phyloP scores from a whole-genome alignment of 140 eudicot species.

The Flaveria floridana region DNA sequence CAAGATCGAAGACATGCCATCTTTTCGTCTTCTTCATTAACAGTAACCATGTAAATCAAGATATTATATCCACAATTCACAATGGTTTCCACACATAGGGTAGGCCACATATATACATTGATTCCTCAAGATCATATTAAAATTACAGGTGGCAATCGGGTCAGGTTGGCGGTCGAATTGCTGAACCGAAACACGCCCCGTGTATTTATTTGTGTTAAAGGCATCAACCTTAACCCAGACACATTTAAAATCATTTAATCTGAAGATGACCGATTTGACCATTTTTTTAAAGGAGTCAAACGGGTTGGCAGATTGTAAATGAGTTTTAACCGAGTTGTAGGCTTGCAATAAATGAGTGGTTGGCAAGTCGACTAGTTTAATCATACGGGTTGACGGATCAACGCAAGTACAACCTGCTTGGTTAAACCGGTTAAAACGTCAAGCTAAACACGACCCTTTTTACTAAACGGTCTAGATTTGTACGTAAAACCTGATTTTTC shows the following conservation, averaged over 20 bases:
- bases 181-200: neutral
- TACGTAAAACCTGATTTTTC: too few relatives aligned
- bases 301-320: neutral
- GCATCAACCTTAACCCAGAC: neutral
- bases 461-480: too few relatives aligned
- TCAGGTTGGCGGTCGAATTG: neutral
- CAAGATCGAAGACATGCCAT: constrained; percentile 89
- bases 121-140: constrained; percentile 22
- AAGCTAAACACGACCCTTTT: too few relatives aligned
- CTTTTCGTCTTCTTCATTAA: constrained; percentile 62
- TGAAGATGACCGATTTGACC: neutral
- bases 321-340: neutral
- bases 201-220: neutral
- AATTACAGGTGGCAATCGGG: neutral
- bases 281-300: neutral
- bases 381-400: too few relatives aligned
- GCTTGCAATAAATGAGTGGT: too few relatives aligned
- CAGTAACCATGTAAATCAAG: constrained; percentile 21
- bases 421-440: too few relatives aligned
- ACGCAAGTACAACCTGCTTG: too few relatives aligned
- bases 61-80: neutral
- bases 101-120: constrained; percentile 28
- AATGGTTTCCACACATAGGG: constrained; percentile 22
- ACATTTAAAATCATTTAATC: neutral
- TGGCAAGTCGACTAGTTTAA: too few relatives aligned